A percentile compares a stretch with the other conserved stretches of the same genome.
phyloP scores from a whole-genome alignment of 768 basidiomycete genomes.

The Leucosporidium creatinivorum region DNA sequence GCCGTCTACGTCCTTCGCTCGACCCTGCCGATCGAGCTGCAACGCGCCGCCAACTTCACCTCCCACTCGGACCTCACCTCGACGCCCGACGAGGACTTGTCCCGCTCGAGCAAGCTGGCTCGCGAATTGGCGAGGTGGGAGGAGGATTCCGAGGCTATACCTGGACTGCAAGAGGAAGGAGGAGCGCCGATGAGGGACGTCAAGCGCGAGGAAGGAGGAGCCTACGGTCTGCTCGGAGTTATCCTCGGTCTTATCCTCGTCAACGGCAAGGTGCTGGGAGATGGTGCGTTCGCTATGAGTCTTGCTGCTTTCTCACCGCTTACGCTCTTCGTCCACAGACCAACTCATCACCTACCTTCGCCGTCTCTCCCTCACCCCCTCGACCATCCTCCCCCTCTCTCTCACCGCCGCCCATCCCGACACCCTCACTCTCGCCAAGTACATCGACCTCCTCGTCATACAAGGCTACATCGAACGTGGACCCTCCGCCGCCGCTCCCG shows the following conservation, averaged over 20 bases:
- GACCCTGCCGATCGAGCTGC: conserved; percentile 49
- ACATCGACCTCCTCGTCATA: conserved; percentile 51
- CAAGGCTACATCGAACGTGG: conserved; percentile 69
- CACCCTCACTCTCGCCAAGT: conserved; percentile 55
- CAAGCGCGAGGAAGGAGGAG: conserved; percentile 57
- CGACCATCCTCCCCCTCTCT: conserved; percentile 48
- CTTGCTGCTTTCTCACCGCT: neutral
- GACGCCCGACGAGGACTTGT: conserved; percentile 24
- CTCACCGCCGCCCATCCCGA: conserved; percentile 47
- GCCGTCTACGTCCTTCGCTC: conserved; percentile 83
- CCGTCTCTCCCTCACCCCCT: conserved; percentile 57
- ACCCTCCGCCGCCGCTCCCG: conserved; percentile 47
- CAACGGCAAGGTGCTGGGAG: conserved; percentile 63
- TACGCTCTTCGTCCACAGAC: conserved; percentile 45
- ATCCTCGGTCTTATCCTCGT: conserved; percentile 79
- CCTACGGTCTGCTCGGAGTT: conserved; percentile 67
- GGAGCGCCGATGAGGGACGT: conserved; percentile 59
- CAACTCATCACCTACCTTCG: conserved; percentile 66
- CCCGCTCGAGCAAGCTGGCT: neutral
- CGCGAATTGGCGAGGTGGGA: conserved; percentile 47
- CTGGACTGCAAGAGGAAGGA: conserved; percentile 46
- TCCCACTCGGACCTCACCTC: neutral
- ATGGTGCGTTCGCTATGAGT: conserved; percentile 48
- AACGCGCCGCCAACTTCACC: neutral
- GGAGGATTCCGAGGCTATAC: conserved; percentile 43